Conservation (phyloP, 1,139 yeast genomes). For the Scheffersomyces illinoinensis region DNA sequence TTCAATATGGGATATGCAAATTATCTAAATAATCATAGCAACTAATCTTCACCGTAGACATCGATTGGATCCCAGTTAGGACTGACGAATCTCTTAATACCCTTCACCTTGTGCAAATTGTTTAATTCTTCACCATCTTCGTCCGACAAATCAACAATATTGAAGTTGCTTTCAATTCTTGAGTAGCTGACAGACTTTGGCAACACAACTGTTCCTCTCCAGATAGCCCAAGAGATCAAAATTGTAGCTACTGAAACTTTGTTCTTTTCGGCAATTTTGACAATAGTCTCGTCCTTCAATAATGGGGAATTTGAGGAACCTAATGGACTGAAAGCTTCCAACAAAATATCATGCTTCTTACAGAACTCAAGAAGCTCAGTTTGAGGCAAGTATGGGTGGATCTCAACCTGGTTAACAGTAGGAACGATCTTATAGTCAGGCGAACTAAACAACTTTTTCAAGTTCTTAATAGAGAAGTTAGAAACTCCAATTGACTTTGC, state of each 20-base stretch:
- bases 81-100: conserved; percentile 14
- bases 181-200: conserved; percentile 20
- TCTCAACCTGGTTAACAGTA: conserved; percentile 21
- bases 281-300: conserved; percentile 15
- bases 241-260: conserved; percentile 15
- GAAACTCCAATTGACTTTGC: conserved; percentile 21
- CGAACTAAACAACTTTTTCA: conserved; percentile 15
- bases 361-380: conserved; percentile 14
- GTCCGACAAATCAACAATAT: conserved; percentile 12
- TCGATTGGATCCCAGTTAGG: conserved; percentile 17
- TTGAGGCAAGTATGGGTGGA: conserved; percentile 24
- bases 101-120: conserved; percentile 13
- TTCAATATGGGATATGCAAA: not conserved
- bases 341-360: conserved; percentile 14
- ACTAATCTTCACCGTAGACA: conserved; percentile 10
- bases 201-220: conserved; percentile 22
- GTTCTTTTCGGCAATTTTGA: conserved; percentile 16
- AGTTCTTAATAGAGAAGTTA: conserved; percentile 16
- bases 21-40: not conserved
- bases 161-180: conserved; percentile 18
- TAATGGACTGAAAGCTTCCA: conserved; percentile 25
- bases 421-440: conserved; percentile 17
- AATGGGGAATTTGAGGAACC: conserved; percentile 21
- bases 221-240: conserved; percentile 22
- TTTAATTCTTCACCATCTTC: conserved; percentile 17